Percentiles rank a stretch among this genome's conserved stretches.
phyloP scores from a whole-genome alignment of 371 early-diverging fungal species.

The Mortierella sp. region DNA sequence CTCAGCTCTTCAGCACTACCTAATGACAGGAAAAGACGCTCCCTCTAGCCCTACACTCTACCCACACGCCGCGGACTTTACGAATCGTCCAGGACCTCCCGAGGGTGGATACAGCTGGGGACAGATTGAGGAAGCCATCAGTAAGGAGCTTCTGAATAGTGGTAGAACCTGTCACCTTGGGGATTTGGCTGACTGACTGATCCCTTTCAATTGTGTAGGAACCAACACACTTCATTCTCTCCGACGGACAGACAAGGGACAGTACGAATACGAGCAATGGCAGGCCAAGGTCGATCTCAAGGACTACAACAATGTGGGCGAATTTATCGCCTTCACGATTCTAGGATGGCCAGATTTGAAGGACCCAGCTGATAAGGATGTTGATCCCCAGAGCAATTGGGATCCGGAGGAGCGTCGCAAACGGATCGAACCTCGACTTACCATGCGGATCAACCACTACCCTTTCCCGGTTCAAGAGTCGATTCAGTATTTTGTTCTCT shows the following conservation, averaged over 20 bases:
- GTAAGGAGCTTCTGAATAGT: slow-evolving; percentile 10
- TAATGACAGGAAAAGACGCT: slow-evolving; percentile 9
- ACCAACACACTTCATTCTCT: slow-evolving; percentile 25
- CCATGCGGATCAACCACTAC: slow-evolving; percentile 39
- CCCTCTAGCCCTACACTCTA: slow-evolving; percentile 2
- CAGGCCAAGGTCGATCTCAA: slow-evolving; percentile 23
- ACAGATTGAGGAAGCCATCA: slow-evolving; percentile 28
- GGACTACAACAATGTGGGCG: slow-evolving; percentile 32
- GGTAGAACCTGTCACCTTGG: too few relatives aligned
- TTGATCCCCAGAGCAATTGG: background rate
- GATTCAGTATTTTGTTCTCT: slow-evolving; percentile 51
- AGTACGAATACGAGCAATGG: slow-evolving; percentile 50
- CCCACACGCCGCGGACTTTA: slow-evolving; percentile 35
- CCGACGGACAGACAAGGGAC: slow-evolving; percentile 52
- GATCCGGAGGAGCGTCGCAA: slow-evolving; percentile 5
- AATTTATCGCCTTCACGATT: slow-evolving; percentile 33
- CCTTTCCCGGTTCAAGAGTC: slow-evolving; percentile 46
- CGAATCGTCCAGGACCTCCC: slow-evolving; percentile 38
- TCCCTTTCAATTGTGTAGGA: slow-evolving; percentile 7
- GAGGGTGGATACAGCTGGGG: slow-evolving; percentile 42
- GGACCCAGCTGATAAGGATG: slow-evolving; percentile 29
- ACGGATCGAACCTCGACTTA: slow-evolving; percentile 27
- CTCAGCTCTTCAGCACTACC: too few relatives aligned
- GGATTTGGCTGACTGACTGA: too few relatives aligned
- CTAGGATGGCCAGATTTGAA: slow-evolving; percentile 33